Conservation (phyloP, 2,329 filamentous ascomycete species). For the Blumeriella jaapii region DNA sequence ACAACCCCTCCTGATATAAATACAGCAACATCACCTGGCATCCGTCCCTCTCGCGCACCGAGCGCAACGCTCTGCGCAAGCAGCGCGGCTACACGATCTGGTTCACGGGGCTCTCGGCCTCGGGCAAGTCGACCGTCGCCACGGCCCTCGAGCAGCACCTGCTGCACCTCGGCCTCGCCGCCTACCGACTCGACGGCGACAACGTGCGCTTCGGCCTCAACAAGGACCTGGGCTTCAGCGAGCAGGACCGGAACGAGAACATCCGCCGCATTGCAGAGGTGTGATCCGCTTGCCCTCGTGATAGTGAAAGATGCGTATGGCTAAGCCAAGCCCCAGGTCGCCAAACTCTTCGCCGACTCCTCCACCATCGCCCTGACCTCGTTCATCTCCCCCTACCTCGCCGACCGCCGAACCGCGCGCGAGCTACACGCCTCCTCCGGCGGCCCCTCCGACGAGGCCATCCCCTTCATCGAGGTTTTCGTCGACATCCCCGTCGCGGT, state of each 20-base stretch:
- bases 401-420: constrained; percentile 74
- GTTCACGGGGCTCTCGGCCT: constrained; percentile 94
- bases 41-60: constrained; percentile 59
- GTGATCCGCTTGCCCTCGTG: background rate
- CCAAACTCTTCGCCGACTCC: constrained; percentile 90
- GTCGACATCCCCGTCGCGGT: constrained; percentile 86
- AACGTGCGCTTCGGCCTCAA: constrained; percentile 97
- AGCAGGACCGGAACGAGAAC: constrained; percentile 92
- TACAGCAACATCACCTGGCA: constrained; percentile 84
- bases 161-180: constrained; percentile 67
- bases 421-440: constrained; percentile 58
- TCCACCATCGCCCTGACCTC: constrained; percentile 82
- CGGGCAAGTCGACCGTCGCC: constrained; percentile 93
- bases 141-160: constrained; percentile 96
- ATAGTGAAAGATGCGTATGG: background rate
- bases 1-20: background rate
- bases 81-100: constrained; percentile 92
- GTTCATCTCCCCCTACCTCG: constrained; percentile 92
- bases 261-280: constrained; percentile 87
- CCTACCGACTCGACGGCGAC: constrained; percentile 94
- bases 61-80: constrained; percentile 63
- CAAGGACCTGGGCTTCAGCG: constrained; percentile 92
- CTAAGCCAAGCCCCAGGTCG: constrained; percentile 46
- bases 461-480: constrained; percentile 89
- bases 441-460: constrained; percentile 44